Conservation (phyloP, 192 early-diverging fungal genomes). For the Gigaspora rosea region DNA sequence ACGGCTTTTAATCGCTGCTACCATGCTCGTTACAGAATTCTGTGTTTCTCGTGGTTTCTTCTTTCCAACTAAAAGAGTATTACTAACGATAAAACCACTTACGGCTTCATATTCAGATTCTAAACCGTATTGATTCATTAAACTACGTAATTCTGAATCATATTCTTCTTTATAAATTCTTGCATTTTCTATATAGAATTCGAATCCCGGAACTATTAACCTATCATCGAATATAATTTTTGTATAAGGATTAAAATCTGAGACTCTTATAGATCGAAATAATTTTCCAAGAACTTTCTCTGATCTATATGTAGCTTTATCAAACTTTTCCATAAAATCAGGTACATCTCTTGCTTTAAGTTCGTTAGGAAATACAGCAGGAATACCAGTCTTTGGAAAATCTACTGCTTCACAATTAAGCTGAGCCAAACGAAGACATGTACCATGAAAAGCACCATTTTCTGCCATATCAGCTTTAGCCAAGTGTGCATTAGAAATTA, state of each 20-base stretch:
- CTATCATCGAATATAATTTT: slow-evolving; percentile 42
- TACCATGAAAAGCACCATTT: slow-evolving; percentile 50
- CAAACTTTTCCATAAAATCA: slow-evolving; percentile 73
- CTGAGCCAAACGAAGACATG: slow-evolving; percentile 62
- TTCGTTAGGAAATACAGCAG: slow-evolving; percentile 50
- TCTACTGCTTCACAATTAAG: slow-evolving; percentile 75
- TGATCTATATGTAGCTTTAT: slow-evolving; percentile 53
- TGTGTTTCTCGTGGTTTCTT: slow-evolving; percentile 55
- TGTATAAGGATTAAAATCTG: slow-evolving; percentile 49
- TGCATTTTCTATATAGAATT: slow-evolving; percentile 57
- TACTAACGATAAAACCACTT: slow-evolving; percentile 42
- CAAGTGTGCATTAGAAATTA: slow-evolving; percentile 70
- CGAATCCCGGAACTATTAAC: slow-evolving; percentile 38
- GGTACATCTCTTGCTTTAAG: slow-evolving; percentile 54
- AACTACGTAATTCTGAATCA: slow-evolving; percentile 50
- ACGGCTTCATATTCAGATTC: slow-evolving; percentile 42
- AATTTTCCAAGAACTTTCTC: slow-evolving; percentile 56
- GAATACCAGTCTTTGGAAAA: slow-evolving; percentile 72
- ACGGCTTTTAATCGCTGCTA: slow-evolving; percentile 36
- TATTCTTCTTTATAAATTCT: slow-evolving; percentile 45
- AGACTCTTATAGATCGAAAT: slow-evolving; percentile 49
- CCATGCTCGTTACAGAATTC: slow-evolving; percentile 45
- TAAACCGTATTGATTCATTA: slow-evolving; percentile 72
- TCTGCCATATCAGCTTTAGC: slow-evolving; percentile 56
- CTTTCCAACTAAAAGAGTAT: slow-evolving; percentile 43